Evolutionary conservation across 352 stramenopile species (phyloP).

Genomic region (Pseudoperonospora humuli): DNA sequence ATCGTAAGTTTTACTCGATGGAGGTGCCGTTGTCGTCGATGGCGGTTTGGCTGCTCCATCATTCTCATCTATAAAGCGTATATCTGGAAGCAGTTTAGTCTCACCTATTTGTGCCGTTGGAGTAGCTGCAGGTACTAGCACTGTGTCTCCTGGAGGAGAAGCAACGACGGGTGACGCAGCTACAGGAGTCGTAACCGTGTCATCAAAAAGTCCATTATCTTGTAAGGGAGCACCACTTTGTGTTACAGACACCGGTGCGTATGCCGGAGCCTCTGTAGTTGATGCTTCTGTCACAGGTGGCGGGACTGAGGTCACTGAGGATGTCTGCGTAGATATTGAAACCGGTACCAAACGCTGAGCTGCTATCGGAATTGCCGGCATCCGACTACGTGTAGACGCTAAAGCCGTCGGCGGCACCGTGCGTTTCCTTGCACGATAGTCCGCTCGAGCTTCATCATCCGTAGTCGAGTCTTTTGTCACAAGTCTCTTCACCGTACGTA

Average conservation of each 20-base stretch:
- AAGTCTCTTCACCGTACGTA: too few relatives aligned
- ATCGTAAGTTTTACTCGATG: slow-evolving; percentile 1
- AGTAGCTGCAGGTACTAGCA: neutral
- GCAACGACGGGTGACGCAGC: slow-evolving; percentile 8
- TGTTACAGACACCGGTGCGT: slow-evolving; percentile 1
- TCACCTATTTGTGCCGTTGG: slow-evolving; percentile 1
- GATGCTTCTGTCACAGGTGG: neutral
- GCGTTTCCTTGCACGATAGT: too few relatives aligned
- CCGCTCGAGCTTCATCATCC: too few relatives aligned
- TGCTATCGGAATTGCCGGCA: neutral
- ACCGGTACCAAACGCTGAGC: neutral
- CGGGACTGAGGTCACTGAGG: neutral
- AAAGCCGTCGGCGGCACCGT: too few relatives aligned
- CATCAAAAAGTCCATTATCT: neutral
- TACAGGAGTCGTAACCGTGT: slow-evolving; percentile 4
- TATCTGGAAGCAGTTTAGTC: neutral
- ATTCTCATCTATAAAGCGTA: neutral
- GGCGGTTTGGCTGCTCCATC: neutral
- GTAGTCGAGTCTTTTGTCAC: too few relatives aligned
- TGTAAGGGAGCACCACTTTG: slow-evolving; percentile 2
- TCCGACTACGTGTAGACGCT: too few relatives aligned
- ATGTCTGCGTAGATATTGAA: neutral
- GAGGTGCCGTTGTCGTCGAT: slow-evolving; percentile 9
- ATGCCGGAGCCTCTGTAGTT: neutral
- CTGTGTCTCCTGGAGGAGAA: slow-evolving; percentile 7